Percentiles rank a stretch among this genome's conserved stretches.
These are phyloP conservation scores for Paramarasmius palmivorus DNA, from an alignment of 1,284 basidiomycete genomes.

Conservation along the genomic window DNA sequence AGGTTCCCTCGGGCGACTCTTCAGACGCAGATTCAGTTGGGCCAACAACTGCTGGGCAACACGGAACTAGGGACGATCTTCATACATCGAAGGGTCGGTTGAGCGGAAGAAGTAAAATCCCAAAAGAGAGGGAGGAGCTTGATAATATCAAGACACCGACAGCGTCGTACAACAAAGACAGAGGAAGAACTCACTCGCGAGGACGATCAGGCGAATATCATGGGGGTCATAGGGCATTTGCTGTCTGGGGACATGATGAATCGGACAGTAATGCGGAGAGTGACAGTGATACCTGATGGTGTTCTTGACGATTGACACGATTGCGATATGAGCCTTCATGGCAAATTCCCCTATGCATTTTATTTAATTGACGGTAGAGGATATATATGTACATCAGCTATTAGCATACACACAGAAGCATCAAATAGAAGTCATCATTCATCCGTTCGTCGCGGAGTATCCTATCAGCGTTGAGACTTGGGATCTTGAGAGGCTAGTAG, in stretches of 20 bases:
- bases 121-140: slow-evolving; percentile 52
- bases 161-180: slow-evolving; percentile 35
- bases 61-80: slow-evolving; percentile 35
- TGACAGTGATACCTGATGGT: slow-evolving; percentile 53
- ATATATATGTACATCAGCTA: too few relatives aligned
- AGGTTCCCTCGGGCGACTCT: slow-evolving; percentile 30
- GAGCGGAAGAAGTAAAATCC: slow-evolving; percentile 51
- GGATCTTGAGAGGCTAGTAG: too few relatives aligned
- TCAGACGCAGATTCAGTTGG: slow-evolving; percentile 37
- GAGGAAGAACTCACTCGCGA: slow-evolving; percentile 36
- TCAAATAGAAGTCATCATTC: too few relatives aligned
- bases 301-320: not conserved
- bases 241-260: slow-evolving; percentile 85
- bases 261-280: slow-evolving; percentile 77
- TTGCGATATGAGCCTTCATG: not conserved
- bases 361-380: too few relatives aligned
- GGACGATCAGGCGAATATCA: slow-evolving; percentile 37
- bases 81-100: slow-evolving; percentile 39
- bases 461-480: too few relatives aligned
- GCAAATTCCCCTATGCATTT: not conserved
- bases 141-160: slow-evolving; percentile 65
- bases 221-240: slow-evolving; percentile 63
- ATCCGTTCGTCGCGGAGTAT: too few relatives aligned
- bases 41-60: slow-evolving; percentile 21
- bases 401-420: too few relatives aligned